These are phyloP conservation scores for Atkinsonella hypoxylon DNA, from an alignment of 2,329 filamentous ascomycete species.

Conservation along the genomic window DNA sequence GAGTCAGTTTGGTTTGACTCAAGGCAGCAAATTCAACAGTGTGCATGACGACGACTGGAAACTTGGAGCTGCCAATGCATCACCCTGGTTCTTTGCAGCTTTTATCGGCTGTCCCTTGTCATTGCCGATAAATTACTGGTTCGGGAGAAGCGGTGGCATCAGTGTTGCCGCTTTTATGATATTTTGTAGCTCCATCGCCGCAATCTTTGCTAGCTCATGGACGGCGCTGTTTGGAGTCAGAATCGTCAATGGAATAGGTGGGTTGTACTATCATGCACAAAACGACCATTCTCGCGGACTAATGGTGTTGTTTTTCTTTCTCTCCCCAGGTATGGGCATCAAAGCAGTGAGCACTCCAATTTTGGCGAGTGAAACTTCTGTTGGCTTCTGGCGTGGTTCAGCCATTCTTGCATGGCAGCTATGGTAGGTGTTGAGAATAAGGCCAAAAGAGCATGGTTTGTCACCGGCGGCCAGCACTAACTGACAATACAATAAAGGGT, in stretches of 20 bases:
- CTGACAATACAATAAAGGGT: conserved; percentile 12
- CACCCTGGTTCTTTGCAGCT: conserved; percentile 27
- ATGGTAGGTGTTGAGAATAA: conserved; percentile 15
- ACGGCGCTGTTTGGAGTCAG: conserved; percentile 21
- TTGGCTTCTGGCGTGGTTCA: conserved; percentile 35
- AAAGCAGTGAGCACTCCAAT: conserved; percentile 37
- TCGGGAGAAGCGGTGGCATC: conserved; percentile 29
- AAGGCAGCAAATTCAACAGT: neutral
- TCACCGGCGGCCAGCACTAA: neutral
- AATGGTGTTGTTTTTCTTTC: too few species aligned
- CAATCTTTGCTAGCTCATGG: conserved; percentile 24
- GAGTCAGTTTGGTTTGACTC: conserved; percentile 11
- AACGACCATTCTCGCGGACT: too few species aligned
- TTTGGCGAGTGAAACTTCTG: conserved; percentile 32
- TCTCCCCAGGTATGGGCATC: conserved; percentile 33
- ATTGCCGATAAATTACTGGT: conserved; percentile 28
- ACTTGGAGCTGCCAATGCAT: conserved; percentile 27
- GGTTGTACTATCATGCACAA: conserved; percentile 6
- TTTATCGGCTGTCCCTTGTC: conserved; percentile 26
- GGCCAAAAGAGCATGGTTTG: too few species aligned
- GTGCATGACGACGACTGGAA: conserved; percentile 21
- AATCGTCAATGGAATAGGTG: conserved; percentile 27
- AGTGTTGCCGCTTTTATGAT: conserved; percentile 26
- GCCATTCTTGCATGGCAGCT: conserved; percentile 36
- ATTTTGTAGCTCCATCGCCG: conserved; percentile 25